Base-by-base conservation (phyloP, 2,329 filamentous ascomycete genomes). In the Xylariaceae sp. region DNA sequence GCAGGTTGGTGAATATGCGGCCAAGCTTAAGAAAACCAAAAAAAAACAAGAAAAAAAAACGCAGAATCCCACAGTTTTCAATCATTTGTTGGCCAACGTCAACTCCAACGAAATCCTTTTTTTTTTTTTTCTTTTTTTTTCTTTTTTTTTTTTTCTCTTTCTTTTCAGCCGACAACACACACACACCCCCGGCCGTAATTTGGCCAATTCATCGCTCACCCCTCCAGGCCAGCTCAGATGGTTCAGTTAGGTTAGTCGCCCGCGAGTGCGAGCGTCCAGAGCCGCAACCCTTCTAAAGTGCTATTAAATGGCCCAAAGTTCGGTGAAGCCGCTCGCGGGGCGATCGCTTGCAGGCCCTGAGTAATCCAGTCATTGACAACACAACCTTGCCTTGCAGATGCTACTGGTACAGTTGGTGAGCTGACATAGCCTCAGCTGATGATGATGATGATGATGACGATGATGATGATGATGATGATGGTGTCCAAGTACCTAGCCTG, bases 351-450 rank as follows among this genome's bases (percentile, higher is more conserved):
- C 50, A 32, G 30, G 49, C 46, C 19, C 19, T 57, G 50, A 52
- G 47, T 53, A 39, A 47, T 46, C 29, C 3, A 43, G n/a, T 30
- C 29, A 44, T 47, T 39, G 49, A 51, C 50, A 47, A 43, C 55
- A 27, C 48, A 51, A 43, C 31, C 12, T 29, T 19, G 19, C 35
- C 49, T 45, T 50, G 47, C 51, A 48, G 48, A 45, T 40, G 46
- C 27, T 26, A 37, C 41, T 56, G 19, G 50, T 50, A 51, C 51
- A 19, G 12, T 50, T 19, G 40, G 43, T 45, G 42, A 50, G 55
- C 57, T 60, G 55, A 60, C 57, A 51, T 51, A 41, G 57, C 52
- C 55, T 57, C 55, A 53, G 55, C 55, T 57, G 55, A 54, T 55
- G 51, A 50, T 57, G 47, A 37, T 37, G 35, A 37, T 37, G 35